Base-by-base conservation (phyloP, 2,329 filamentous ascomycete species). In the Fusarium neocosmosporiellum region DNA sequence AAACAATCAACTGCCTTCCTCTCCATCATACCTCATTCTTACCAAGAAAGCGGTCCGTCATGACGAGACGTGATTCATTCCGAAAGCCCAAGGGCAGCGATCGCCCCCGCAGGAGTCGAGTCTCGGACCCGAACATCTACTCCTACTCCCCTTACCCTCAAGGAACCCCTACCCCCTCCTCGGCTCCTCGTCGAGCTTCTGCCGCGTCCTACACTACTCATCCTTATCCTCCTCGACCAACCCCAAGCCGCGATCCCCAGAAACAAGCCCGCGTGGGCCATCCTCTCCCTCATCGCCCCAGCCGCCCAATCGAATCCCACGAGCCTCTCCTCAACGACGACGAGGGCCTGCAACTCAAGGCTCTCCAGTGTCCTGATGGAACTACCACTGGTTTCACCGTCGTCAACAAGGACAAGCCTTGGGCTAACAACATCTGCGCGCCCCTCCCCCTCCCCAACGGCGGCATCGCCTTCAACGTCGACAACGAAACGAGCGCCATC, bases 321-420 rank as follows among this genome's bases (percentile, higher is more conserved):
- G 16, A 36, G 2, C 16, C 22, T 4, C 36, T 67, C 8, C 59
- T 72, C 0, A 41, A 41, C 1, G n/a, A n/a, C 1, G 70, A 73
- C 58, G 70, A 73, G 6, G n/a, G 54, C 0, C 60, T 74, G 34
- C 48, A 22, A 3, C 71, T 74, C 1, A 65, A 72, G 9, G 59
- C 60, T 7, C 10, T 69, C 16, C 58, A 59, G 6, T 33, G 63
- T 8, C 34, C 29, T 7, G 48, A 66, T 10, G 65, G 29, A 10
- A 54, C 57, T 13, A 57, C 57, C 0, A n/a, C 61, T 4, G 65
- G 68, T 0, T 24, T 72, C 20, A 43, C n/a, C 18, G 54, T 72
- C 11, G 20, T 62, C 8, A 50, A 66, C 24, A 59, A 36, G 24
- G 27, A 29, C 18, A 39, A 22, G 16, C 55, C n/a, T 7, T 11